Evolutionary conservation across 306 rosid species (phyloP), one percentile per base, ranked within the genome.

Genomic region (Vigna radiata): DNA sequence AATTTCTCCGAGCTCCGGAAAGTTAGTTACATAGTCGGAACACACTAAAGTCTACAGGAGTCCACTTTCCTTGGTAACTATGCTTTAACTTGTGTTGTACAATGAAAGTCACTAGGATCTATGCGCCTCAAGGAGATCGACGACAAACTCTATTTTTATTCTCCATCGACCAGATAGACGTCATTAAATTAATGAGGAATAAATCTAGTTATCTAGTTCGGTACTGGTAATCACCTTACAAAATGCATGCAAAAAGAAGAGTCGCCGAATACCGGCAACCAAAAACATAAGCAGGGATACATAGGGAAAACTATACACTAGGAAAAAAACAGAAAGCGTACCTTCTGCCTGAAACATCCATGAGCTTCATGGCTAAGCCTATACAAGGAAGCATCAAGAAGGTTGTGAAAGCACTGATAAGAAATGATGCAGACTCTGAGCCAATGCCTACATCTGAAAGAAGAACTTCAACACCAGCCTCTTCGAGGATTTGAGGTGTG

Each of bases 401-500:
- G 77, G 97, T 89, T 76, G 97, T 91, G 72, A 89, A 21, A 64
- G 90, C 93, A 85, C 97, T 91, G 64, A 91, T 84, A 48, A 91
- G 93, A 81, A 91, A 86, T 5, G 97, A 91, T 77, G 97, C 67
- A 4, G 97, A 91, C 4, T 31, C 61, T 76, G 94, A 48, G 71
- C 90, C 69, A 81, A 91, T 58, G 61, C 97, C 95, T 23, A 86
- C 2, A 76, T 82, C 55, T 77, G 83, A n/a, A 58, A 91, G 97
- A 53, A 91, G 91, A 80, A 88, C 93, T 53, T 67, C 92, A 37
- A 89, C 97, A 21, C 97, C 97, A 7, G 97, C 97, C 29, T 91
- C 84, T 77, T 89, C 90, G 68, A 91, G 95, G 85, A 91, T 91
- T 85, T 88, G 90, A 84, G 97, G 97, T 48, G 97, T 91, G 89